Evolutionary conservation across 2,329 filamentous ascomycete genomes (phyloP).

Genomic region (Fusarium sp.): DNA sequence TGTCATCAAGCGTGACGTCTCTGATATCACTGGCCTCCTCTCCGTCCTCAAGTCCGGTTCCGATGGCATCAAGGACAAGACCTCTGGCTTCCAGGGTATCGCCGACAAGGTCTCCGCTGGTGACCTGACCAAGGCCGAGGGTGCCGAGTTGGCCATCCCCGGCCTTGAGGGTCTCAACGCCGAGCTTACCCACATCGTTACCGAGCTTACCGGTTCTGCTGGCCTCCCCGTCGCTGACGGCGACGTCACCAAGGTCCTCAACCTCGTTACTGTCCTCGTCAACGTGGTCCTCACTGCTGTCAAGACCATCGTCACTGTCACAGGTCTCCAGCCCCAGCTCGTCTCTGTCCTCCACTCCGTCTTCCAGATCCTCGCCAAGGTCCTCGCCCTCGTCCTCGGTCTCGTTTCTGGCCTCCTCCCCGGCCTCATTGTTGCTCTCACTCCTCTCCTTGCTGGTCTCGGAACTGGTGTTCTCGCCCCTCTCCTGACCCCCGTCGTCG

Average conservation of each 20-base stretch:
- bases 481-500: constrained; percentile 42
- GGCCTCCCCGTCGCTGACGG: constrained; percentile 35
- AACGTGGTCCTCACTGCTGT: constrained; percentile 38
- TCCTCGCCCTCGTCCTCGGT: constrained; percentile 41
- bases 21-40: constrained; percentile 9
- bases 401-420: constrained; percentile 42
- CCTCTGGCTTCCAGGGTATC: constrained; percentile 20
- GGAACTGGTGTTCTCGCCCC: constrained; percentile 42
- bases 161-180: constrained; percentile 34
- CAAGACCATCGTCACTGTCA: constrained; percentile 37
- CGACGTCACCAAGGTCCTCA: constrained; percentile 43
- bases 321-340: constrained; percentile 43
- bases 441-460: constrained; percentile 45
- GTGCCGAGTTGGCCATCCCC: constrained; percentile 18
- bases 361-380: constrained; percentile 43
- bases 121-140: constrained; percentile 39
- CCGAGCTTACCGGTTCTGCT: constrained; percentile 36
- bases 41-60: constrained; percentile 4
- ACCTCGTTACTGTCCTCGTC: constrained; percentile 37
- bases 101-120: constrained; percentile 38
- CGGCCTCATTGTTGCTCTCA: constrained; percentile 40
- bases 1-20: constrained; percentile 4
- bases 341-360: constrained; percentile 44
- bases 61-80: constrained; percentile 17
- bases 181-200: constrained; percentile 42